Conservation (phyloP, 2,329 filamentous ascomycete genomes). For the Claviceps quebecensis region DNA sequence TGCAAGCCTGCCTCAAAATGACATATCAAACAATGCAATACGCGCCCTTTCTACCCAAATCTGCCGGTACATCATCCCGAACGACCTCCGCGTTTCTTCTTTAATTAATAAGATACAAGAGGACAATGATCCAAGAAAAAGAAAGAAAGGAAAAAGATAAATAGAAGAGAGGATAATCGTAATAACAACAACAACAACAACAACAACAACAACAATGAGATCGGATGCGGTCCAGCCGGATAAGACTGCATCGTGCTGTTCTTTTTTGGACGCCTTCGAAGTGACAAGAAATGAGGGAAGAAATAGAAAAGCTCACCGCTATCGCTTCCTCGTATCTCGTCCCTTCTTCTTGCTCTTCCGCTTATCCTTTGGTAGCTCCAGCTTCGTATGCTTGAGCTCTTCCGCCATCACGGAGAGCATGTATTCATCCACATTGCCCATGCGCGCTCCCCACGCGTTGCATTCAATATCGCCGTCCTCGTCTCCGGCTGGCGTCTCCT, state of each 20-base stretch:
- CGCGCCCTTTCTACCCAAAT: neutral
- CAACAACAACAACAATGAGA: neutral
- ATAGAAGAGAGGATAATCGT: neutral
- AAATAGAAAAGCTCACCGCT: constrained; percentile 18
- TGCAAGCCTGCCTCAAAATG: neutral
- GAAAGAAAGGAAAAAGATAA: neutral
- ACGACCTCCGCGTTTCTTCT: neutral
- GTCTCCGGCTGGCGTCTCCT: constrained; percentile 8
- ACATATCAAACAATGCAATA: neutral
- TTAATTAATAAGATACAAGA: neutral
- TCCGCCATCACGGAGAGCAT: constrained; percentile 57
- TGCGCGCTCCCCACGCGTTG: constrained; percentile 44
- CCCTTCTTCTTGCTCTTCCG: constrained; percentile 48
- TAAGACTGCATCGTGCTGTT: neutral
- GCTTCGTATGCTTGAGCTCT: constrained; percentile 41
- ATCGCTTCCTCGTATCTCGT: constrained; percentile 40
- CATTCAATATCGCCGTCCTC: constrained; percentile 30
- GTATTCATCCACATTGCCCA: constrained; percentile 58
- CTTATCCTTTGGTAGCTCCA: constrained; percentile 51
- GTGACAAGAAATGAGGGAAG: no score
- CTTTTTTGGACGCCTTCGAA: no score
- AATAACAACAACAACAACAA: neutral
- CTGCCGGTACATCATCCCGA: neutral
- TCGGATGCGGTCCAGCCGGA: neutral
- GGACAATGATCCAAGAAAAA: constrained; percentile 1